phyloP scores from a whole-genome alignment of 2,329 filamentous ascomycete species.

The Cercospora beticola region DNA sequence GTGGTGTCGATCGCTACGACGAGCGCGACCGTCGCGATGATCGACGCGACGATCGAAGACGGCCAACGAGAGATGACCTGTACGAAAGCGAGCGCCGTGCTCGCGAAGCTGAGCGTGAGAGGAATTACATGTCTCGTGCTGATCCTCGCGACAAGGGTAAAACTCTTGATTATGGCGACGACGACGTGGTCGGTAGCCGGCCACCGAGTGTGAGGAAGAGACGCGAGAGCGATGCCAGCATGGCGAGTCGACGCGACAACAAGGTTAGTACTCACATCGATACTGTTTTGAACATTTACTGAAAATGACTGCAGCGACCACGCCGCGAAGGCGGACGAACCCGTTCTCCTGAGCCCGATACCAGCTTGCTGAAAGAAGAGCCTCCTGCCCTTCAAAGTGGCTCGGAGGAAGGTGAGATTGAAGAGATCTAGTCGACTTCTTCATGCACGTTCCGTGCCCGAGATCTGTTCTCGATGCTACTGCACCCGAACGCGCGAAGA shows the following conservation, averaged over 20 bases:
- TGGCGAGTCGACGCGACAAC: constrained; percentile 40
- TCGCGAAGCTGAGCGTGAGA: constrained; percentile 85
- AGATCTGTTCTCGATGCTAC: neutral
- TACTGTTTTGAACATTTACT: neutral
- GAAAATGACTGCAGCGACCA: constrained; percentile 26
- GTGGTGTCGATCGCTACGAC: constrained; percentile 32
- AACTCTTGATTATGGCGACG: constrained; percentile 86
- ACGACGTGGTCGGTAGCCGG: constrained; percentile 50
- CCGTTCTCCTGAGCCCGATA: constrained; percentile 26
- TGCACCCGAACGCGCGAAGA: neutral
- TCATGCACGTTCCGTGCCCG: neutral
- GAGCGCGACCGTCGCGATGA: constrained; percentile 28
- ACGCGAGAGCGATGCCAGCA: constrained; percentile 59
- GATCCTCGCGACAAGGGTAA: constrained; percentile 78
- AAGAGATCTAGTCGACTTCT: constrained; percentile 59
- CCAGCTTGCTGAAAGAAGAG: constrained; percentile 50
- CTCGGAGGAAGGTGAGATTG: constrained; percentile 97
- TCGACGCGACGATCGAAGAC: constrained; percentile 24
- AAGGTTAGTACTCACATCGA: constrained; percentile 40
- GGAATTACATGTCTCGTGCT: constrained; percentile 76
- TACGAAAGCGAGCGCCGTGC: constrained; percentile 87
- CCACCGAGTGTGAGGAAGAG: constrained; percentile 66
- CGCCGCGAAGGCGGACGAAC: constrained; percentile 19
- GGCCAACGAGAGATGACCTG: constrained; percentile 48
- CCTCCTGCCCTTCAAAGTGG: constrained; percentile 67